Conservation (phyloP, 1,284 basidiomycete species). For the Boletus holoroseus region DNA sequence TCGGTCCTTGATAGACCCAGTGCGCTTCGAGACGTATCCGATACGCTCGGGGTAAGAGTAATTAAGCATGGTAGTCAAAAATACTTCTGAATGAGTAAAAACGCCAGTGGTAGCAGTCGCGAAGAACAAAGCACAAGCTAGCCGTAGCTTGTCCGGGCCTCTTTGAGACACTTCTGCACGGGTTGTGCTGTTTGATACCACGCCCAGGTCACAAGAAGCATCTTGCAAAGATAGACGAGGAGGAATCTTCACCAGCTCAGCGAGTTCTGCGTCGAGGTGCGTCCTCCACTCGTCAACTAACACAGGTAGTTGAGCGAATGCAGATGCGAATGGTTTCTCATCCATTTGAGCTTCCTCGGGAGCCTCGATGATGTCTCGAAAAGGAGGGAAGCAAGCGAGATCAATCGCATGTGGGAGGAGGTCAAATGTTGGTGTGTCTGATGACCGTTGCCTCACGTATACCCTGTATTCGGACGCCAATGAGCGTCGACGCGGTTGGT, state of each 20-base stretch:
- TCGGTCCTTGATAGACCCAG: background rate
- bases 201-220: background rate
- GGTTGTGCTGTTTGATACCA: background rate
- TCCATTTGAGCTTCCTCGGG: slow-evolving; percentile 4
- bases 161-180: no score
- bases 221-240: background rate
- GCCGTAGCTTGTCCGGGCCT: background rate
- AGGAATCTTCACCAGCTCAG: slow-evolving; percentile 9
- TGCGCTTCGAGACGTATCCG: background rate
- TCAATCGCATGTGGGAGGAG: slow-evolving; percentile 16
- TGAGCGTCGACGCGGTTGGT: slow-evolving; percentile 4
- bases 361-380: slow-evolving; percentile 10
- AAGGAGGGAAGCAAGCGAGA: slow-evolving; percentile 11
- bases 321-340: slow-evolving; percentile 4
- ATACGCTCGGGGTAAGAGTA: background rate
- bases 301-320: slow-evolving; percentile 12
- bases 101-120: background rate
- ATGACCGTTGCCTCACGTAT: slow-evolving; percentile 2
- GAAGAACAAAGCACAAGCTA: slow-evolving; percentile 10
- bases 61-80: background rate
- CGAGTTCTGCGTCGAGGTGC: slow-evolving; percentile 8
- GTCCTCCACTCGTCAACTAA: slow-evolving; percentile 14
- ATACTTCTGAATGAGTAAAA: background rate
- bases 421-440: slow-evolving; percentile 1
- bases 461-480: slow-evolving; percentile 3